Percentiles rank a stretch among this genome's conserved stretches.
Evolutionary conservation across 2,329 filamentous ascomycete genomes (phyloP).

Genomic region (Xylaria sp.): DNA sequence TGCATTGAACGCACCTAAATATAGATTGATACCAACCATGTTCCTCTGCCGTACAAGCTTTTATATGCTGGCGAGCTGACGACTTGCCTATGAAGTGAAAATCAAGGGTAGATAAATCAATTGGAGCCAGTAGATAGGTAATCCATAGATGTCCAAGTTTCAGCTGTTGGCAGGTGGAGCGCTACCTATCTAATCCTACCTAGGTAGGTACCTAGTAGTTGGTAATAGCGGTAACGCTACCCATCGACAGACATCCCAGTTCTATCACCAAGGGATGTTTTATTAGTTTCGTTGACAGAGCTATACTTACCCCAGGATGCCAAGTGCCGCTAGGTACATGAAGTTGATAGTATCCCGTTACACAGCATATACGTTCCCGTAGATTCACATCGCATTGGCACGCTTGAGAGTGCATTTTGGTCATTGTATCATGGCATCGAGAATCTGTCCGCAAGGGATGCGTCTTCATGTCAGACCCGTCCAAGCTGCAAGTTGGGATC

Average conservation of each 20-base stretch:
- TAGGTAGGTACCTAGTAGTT: too few relatives aligned
- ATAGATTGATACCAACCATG: conserved; percentile 21
- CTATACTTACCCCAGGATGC: too few relatives aligned
- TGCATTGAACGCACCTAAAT: not conserved
- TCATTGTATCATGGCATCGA: conserved; percentile 3
- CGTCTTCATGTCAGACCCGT: not conserved
- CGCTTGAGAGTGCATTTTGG: not conserved
- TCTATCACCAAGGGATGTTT: too few relatives aligned
- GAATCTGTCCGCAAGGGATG: not conserved
- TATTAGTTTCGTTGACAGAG: too few relatives aligned
- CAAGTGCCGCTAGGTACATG: not conserved
- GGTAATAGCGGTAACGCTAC: not conserved
- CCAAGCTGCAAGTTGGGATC: not conserved
- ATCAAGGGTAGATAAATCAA: too few relatives aligned
- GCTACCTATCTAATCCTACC: too few relatives aligned
- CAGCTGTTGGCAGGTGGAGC: not conserved
- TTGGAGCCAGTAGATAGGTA: too few relatives aligned
- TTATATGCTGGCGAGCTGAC: too few relatives aligned
- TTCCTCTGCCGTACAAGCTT: not conserved
- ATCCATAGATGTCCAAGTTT: not conserved
- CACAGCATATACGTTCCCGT: conserved; percentile 15
- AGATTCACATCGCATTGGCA: conserved; percentile 12
- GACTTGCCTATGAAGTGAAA: not conserved
- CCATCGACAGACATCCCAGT: not conserved
- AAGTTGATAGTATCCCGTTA: conserved; percentile 8